Percentiles rank a stretch among this genome's conserved stretches.
These are phyloP conservation scores for Aspergillus piperis DNA, from an alignment of 2,329 filamentous ascomycete genomes.

Conservation along the genomic window DNA sequence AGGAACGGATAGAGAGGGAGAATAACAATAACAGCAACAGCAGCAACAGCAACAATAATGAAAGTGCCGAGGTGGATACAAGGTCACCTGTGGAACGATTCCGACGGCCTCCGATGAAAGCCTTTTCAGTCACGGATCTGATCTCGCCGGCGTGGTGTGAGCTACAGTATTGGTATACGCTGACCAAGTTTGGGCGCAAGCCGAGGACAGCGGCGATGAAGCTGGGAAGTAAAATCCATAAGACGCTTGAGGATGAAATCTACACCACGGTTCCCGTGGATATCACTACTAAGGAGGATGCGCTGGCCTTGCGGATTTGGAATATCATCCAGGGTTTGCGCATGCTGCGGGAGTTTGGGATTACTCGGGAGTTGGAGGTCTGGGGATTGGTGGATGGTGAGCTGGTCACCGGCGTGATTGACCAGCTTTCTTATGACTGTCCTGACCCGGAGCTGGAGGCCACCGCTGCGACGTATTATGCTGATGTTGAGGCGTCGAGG, in stretches of 20 bases:
- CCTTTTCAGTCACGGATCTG: slow-evolving; percentile 84
- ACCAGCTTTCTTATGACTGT: slow-evolving; percentile 76
- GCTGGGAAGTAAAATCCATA: slow-evolving; percentile 75
- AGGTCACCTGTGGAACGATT: slow-evolving; percentile 74
- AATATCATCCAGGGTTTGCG: slow-evolving; percentile 85
- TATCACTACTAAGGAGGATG: slow-evolving; percentile 74
- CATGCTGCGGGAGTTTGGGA: slow-evolving; percentile 68
- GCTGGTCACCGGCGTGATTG: slow-evolving; percentile 85
- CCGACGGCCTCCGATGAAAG: slow-evolving; percentile 72
- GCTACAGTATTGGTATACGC: slow-evolving; percentile 84
- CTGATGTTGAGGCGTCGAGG: slow-evolving; percentile 38
- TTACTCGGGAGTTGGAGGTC: slow-evolving; percentile 75
- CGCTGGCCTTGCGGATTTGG: slow-evolving; percentile 81
- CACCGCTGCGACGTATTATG: slow-evolving; percentile 50
- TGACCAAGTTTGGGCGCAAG: slow-evolving; percentile 75
- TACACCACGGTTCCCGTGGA: slow-evolving; percentile 74
- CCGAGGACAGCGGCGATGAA: slow-evolving; percentile 80
- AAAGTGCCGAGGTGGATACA: slow-evolving; percentile 41
- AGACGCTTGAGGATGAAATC: slow-evolving; percentile 80
- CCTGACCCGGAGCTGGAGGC: slow-evolving; percentile 72
- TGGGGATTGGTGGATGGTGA: slow-evolving; percentile 84
- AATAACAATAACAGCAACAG: no score
- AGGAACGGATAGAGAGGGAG: slow-evolving; percentile 23
- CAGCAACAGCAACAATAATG: neutral
- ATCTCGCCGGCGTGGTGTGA: slow-evolving; percentile 94